These are phyloP conservation scores for Exophiala calicioides DNA, from an alignment of 2,329 filamentous ascomycete species.

Conservation along the genomic window DNA sequence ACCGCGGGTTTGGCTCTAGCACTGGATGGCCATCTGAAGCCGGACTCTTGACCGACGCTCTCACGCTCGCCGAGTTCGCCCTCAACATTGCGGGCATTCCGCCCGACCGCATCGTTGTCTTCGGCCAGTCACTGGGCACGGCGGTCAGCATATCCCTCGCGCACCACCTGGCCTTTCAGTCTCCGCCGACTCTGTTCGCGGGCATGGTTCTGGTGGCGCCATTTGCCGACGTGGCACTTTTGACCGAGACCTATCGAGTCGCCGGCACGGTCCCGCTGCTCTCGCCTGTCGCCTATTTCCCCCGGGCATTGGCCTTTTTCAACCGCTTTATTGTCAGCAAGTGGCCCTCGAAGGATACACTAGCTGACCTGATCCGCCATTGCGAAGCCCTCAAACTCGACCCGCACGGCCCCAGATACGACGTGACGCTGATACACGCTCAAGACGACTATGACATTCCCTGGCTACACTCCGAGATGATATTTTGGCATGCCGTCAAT, in stretches of 20 bases:
- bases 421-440: conserved; percentile 39
- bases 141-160: conserved; percentile 52
- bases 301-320: conserved; percentile 49
- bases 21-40: conserved; percentile 57
- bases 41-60: conserved; percentile 57
- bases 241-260: conserved; percentile 60
- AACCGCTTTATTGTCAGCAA: conserved; percentile 51
- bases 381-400: conserved; percentile 33
- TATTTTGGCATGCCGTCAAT: conserved; percentile 60
- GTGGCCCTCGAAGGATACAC: conserved; percentile 54
- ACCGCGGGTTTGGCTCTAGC: conserved; percentile 82
- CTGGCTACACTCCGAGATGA: conserved; percentile 46
- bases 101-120: conserved; percentile 58
- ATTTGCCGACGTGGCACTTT: conserved; percentile 56
- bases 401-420: conserved; percentile 31
- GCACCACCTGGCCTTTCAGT: conserved; percentile 45
- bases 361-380: conserved; percentile 48
- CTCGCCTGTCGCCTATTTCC: conserved; percentile 53
- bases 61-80: conserved; percentile 57
- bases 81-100: conserved; percentile 54
- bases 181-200: conserved; percentile 51
- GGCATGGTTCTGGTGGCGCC: conserved; percentile 59
- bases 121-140: conserved; percentile 61
- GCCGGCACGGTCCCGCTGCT: conserved; percentile 58
- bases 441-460: conserved; percentile 36